Evolutionary conservation across 192 early-diverging fungal species (phyloP).

Genomic region (Entomortierella parvispora): DNA sequence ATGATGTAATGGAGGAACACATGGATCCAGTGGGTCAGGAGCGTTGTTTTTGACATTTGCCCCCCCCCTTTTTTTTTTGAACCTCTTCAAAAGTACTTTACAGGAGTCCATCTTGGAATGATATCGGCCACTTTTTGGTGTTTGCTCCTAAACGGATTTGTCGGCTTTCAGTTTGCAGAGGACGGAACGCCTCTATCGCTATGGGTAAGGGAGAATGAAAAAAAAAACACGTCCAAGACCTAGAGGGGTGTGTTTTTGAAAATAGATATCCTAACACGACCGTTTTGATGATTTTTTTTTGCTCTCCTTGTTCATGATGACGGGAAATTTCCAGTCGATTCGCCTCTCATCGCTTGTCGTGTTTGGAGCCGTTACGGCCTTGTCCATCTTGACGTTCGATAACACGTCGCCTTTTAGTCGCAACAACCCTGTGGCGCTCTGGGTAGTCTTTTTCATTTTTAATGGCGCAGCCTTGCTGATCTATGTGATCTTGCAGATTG

Average conservation of each 20-base stretch:
- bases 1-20: too few species aligned
- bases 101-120: slow-evolving; percentile 82
- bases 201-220: slow-evolving; percentile 66
- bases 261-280: neutral
- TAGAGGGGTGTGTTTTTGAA: too few species aligned
- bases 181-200: slow-evolving; percentile 94
- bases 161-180: slow-evolving; percentile 97
- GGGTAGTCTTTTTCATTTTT: slow-evolving; percentile 89
- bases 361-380: slow-evolving; percentile 79
- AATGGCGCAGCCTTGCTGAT: slow-evolving; percentile 82
- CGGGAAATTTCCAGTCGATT: slow-evolving; percentile 64
- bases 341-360: slow-evolving; percentile 85
- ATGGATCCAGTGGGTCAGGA: neutral
- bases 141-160: slow-evolving; percentile 93
- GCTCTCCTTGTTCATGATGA: neutral
- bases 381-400: slow-evolving; percentile 87
- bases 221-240: too few species aligned
- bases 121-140: slow-evolving; percentile 92
- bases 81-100: slow-evolving; percentile 73
- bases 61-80: neutral
- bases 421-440: slow-evolving; percentile 76
- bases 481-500: slow-evolving; percentile 90
- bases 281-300: neutral
- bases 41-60: neutral
- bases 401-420: slow-evolving; percentile 69